A percentile compares a stretch with the other conserved stretches of the same genome.
Evolutionary conservation across 371 early-diverging fungal species (phyloP).

Genomic region (Nematocida sp.): DNA sequence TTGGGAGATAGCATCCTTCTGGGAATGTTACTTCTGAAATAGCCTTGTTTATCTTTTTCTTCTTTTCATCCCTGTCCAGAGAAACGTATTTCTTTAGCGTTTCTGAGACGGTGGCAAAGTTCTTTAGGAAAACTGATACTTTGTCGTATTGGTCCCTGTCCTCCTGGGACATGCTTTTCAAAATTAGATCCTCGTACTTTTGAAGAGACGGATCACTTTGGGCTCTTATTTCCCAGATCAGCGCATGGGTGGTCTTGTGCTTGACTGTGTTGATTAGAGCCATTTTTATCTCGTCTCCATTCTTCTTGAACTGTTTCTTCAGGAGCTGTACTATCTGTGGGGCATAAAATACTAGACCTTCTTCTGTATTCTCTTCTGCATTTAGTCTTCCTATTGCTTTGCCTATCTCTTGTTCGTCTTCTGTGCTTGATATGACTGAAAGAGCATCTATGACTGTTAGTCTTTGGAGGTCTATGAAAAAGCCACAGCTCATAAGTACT

Average conservation of each 20-base stretch:
- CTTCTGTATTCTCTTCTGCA: conserved; percentile 24
- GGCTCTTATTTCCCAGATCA: conserved; percentile 98
- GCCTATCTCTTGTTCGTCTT: conserved; percentile 54
- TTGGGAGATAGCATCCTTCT: conserved; percentile 89
- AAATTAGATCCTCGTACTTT: conserved; percentile 8
- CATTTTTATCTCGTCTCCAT: conserved; percentile 29
- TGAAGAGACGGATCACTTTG: conserved; percentile 64
- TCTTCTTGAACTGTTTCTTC: conserved; percentile 71
- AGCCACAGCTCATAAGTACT: conserved; percentile 19
- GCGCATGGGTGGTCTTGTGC: conserved; percentile 83
- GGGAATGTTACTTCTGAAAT: conserved; percentile 82
- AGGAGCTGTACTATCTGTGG: conserved; percentile 96
- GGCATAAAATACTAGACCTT: conserved; percentile 70
- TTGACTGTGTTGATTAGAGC: conserved; percentile 18
- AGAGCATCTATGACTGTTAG: conserved; percentile 24
- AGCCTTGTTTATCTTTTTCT: conserved; percentile 96
- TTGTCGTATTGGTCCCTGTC: conserved; percentile 37
- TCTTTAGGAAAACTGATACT: conserved; percentile 76
- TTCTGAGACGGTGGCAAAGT: conserved; percentile 90
- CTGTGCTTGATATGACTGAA: conserved; percentile 36
- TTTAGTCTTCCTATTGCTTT: conserved; percentile 53
- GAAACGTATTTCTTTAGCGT: conserved; percentile 84
- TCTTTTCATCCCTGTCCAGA: conserved; percentile 71
- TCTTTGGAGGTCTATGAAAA: conserved; percentile 21
- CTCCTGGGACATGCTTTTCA: conserved; percentile 5